Base-by-base conservation (phyloP, 371 early-diverging fungal species). In the Apophysomyces ossiformis region DNA sequence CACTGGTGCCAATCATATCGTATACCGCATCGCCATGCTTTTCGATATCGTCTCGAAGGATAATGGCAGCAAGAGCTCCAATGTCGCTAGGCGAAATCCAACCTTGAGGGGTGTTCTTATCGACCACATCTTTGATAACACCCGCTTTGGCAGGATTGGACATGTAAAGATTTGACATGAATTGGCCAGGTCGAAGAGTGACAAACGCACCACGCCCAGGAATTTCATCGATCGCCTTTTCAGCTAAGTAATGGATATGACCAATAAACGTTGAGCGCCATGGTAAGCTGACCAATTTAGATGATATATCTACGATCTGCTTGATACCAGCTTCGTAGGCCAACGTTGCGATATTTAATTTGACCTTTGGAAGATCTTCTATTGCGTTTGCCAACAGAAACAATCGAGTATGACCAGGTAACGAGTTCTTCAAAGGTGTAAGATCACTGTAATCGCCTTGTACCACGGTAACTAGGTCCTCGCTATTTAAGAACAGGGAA, bases 221-320 rank as follows among this genome's bases (percentile, higher is more conserved):
- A 7, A 73, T 43, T 7, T 62, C 54, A 57, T 37, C 65, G 13
- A 76, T 66, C 0, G 57, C 64, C 16, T 66, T 54, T 43, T 76
- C 76, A n/a, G 62, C 62, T 39, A 54, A 36, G 37, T 60, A 66
- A 58, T 72, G 73, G 1, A 37, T 9, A 2, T 56, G 12, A 0
- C 68, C 66, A 39, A 73, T 62, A 21, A 46, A 46, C 0, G 39
- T 62, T 0, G 32, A n/a, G 62, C 75, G 64, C 68, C 69, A 79
- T 1, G 71, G 70, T 7, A 46, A 15, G n/a, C 66, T 63, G 9
- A 62, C 68, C 2, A 59, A 18, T 1, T 35, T 41, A 7, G 70
- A 72, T 0, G 74, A 78, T 8, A 78, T 65, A 32, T 75, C 70
- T 2, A 78, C 71, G 5, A 78, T 61, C 60, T 78, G 79, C 32